phyloP scores from a whole-genome alignment of 2,329 filamentous ascomycete species.

The Fusarium aywerte region DNA sequence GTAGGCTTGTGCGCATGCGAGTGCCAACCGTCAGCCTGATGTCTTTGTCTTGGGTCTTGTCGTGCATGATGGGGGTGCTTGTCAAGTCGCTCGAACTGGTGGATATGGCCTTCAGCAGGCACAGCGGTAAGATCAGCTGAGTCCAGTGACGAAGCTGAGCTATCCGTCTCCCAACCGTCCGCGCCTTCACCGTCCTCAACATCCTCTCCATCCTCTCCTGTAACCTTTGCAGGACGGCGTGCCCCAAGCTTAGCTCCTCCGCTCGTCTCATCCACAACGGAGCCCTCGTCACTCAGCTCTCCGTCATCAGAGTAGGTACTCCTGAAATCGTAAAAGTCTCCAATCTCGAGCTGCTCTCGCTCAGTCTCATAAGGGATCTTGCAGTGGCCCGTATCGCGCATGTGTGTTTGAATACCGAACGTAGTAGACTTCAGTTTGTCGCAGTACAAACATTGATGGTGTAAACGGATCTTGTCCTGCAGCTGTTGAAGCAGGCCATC shows the following conservation, averaged over 20 bases:
- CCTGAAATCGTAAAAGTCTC: slow-evolving; percentile 96
- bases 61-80: slow-evolving; percentile 81
- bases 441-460: slow-evolving; percentile 88
- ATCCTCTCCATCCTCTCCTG: slow-evolving; percentile 61
- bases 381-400: slow-evolving; percentile 96
- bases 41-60: slow-evolving; percentile 76
- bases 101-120: slow-evolving; percentile 76
- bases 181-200: slow-evolving; percentile 68
- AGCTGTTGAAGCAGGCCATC: slow-evolving; percentile 84
- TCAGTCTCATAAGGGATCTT: slow-evolving; percentile 93
- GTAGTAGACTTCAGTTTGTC: slow-evolving; percentile 82
- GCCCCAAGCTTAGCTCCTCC: slow-evolving; percentile 77
- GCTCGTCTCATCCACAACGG: slow-evolving; percentile 54
- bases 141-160: slow-evolving; percentile 86
- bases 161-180: slow-evolving; percentile 96
- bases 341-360: slow-evolving; percentile 91
- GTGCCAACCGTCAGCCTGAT: slow-evolving; percentile 80
- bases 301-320: slow-evolving; percentile 91
- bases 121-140: slow-evolving; percentile 85
- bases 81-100: slow-evolving; percentile 77
- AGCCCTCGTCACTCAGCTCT: slow-evolving; percentile 67
- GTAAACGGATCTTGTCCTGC: slow-evolving; percentile 80
- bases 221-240: slow-evolving; percentile 64
- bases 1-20: slow-evolving; percentile 81
- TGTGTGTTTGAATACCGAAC: slow-evolving; percentile 90